A percentile compares a stretch with the other conserved stretches of the same genome.
phyloP scores from a whole-genome alignment of 768 basidiomycete species.

The Psilocybe cubensis region DNA sequence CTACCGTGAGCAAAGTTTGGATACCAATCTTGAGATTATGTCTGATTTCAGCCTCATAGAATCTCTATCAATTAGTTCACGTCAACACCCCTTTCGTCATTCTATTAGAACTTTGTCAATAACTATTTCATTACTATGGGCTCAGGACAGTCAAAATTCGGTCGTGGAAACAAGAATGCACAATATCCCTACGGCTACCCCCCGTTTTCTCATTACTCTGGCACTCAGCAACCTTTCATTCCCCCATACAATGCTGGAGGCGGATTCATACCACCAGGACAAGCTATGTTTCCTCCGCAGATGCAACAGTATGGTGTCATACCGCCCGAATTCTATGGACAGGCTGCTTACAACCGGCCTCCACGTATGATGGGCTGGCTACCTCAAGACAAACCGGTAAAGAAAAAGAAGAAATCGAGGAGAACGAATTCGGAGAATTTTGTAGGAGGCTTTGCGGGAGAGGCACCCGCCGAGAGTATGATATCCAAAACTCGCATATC shows the following conservation, averaged over 20 bases:
- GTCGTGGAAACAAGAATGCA: conserved; percentile 11
- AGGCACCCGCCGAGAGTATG: conserved; percentile 19
- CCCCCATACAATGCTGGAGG: conserved; percentile 13
- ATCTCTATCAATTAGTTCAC: not conserved
- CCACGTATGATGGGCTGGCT: conserved; percentile 27
- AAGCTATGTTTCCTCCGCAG: conserved; percentile 15
- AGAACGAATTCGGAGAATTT: conserved; percentile 28
- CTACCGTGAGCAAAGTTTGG: not conserved
- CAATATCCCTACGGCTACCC: conserved; percentile 22
- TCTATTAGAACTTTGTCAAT: not conserved
- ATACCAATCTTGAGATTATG: not conserved
- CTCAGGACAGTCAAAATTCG: conserved; percentile 20
- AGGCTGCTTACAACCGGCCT: conserved; percentile 21
- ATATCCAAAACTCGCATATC: not conserved
- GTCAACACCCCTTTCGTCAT: not conserved
- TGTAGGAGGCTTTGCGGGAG: conserved; percentile 24
- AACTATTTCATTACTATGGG: conserved; percentile 16
- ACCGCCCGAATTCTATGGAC: conserved; percentile 24
- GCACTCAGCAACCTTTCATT: conserved; percentile 15
- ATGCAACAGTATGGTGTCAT: conserved; percentile 19
- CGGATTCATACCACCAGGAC: conserved; percentile 12
- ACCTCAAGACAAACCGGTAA: conserved; percentile 21
- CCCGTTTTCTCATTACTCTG: conserved; percentile 11
- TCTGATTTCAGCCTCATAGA: not conserved
- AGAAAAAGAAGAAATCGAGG: conserved; percentile 13